Evolutionary conservation across 768 basidiomycete species (phyloP).

Genomic region (Leucocoprinus sp.): DNA sequence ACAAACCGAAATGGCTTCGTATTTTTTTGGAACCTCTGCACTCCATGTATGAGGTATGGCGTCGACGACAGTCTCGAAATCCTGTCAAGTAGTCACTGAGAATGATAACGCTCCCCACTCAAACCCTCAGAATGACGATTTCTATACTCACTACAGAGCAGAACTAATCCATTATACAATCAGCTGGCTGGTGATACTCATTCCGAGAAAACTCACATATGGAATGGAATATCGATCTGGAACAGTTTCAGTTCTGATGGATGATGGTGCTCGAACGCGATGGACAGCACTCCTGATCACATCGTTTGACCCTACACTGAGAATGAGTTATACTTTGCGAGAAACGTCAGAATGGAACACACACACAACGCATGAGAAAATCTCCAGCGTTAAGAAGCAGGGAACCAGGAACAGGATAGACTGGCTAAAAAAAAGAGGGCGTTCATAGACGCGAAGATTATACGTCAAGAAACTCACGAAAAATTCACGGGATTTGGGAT

Average conservation of each 20-base stretch:
- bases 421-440: conserved; percentile 20
- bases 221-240: conserved; percentile 56
- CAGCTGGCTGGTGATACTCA: not conserved
- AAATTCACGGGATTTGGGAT: conserved; percentile 39
- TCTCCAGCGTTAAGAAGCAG: conserved; percentile 46
- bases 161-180: conserved; percentile 17
- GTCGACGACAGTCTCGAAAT: conserved; percentile 35
- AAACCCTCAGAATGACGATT: not conserved
- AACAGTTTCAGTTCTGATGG: conserved; percentile 25
- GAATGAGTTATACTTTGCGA: not conserved
- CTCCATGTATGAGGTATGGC: conserved; percentile 46
- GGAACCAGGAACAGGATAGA: conserved; percentile 35
- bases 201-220: conserved; percentile 31
- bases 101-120: not conserved
- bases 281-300: conserved; percentile 43
- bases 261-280: conserved; percentile 38
- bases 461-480: conserved; percentile 16
- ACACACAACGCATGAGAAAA: conserved; percentile 40
- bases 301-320: conserved; percentile 33
- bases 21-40: conserved; percentile 36
- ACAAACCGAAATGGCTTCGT: conserved; percentile 36
- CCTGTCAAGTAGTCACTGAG: conserved; percentile 21
- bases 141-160: conserved; percentile 25
- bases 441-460: not conserved
- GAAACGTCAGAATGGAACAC: not conserved